Conservation (phyloP, 345 rosid species). For the Salix exigua region DNA sequence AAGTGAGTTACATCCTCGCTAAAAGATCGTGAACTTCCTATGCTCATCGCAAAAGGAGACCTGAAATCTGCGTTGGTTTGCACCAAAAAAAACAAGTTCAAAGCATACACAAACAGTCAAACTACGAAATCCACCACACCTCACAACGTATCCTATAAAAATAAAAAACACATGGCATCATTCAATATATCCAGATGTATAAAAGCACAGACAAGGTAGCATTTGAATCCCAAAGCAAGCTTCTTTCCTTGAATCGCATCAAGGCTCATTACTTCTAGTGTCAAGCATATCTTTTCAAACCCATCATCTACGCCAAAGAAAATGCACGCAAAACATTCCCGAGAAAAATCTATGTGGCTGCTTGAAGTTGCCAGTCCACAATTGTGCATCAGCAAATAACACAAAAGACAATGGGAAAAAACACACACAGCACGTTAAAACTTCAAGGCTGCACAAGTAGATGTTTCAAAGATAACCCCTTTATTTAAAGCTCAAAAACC, state of each 20-base stretch:
- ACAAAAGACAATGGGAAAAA: too few species aligned
- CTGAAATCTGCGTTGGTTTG: slow-evolving; percentile 33
- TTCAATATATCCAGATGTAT: background rate
- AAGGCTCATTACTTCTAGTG: background rate
- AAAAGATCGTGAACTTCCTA: slow-evolving; percentile 49
- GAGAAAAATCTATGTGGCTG: too few species aligned
- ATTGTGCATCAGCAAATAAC: too few species aligned
- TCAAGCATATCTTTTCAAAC: background rate
- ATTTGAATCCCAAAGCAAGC: background rate
- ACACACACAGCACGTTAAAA: too few species aligned
- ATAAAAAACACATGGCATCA: background rate
- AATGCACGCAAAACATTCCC: too few species aligned
- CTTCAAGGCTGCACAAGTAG: too few species aligned
- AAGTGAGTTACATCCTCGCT: slow-evolving; percentile 60
- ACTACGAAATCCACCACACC: background rate
- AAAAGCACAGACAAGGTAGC: background rate
- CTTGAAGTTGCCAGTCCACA: too few species aligned
- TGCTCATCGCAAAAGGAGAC: slow-evolving; percentile 37
- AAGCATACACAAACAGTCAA: background rate
- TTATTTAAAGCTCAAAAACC: too few species aligned
- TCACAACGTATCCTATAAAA: background rate
- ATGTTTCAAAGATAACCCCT: too few species aligned
- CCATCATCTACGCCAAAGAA: too few species aligned
- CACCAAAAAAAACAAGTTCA: background rate
- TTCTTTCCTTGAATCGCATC: background rate